phyloP scores from a whole-genome alignment of 108 stramenopile genomes.

The Fragilaria crotonensis region DNA sequence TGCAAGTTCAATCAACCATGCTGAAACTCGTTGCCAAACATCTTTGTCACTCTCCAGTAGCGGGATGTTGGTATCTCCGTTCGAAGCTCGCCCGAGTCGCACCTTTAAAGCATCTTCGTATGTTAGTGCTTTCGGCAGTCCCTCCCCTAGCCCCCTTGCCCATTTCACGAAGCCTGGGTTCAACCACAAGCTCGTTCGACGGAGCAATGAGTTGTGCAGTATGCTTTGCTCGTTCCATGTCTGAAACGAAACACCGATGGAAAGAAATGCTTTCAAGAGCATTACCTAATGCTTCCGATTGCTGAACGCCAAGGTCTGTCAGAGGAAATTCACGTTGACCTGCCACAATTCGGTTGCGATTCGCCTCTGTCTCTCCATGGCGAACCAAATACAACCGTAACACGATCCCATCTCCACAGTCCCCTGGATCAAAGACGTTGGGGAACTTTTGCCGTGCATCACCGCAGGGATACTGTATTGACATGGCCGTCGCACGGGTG shows the following conservation, averaged over 20 bases:
- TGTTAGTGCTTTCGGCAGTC: conserved; percentile 23
- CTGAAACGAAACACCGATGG: conserved; percentile 43
- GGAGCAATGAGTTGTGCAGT: conserved; percentile 31
- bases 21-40: conserved; percentile 33
- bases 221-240: conserved; percentile 33
- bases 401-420: neutral
- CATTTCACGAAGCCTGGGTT: conserved; percentile 41
- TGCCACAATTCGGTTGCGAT: conserved; percentile 29
- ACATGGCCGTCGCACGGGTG: too few relatives aligned
- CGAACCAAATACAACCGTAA: conserved; percentile 46
- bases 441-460: too few relatives aligned
- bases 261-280: neutral
- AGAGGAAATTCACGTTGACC: conserved; percentile 41
- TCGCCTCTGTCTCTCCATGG: conserved; percentile 60
- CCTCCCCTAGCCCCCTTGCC: conserved; percentile 59
- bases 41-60: conserved; percentile 35
- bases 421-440: too few relatives aligned
- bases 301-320: conserved; percentile 10
- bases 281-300: conserved; percentile 15
- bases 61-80: conserved; percentile 19
- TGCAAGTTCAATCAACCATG: conserved; percentile 33
- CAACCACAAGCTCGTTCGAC: conserved; percentile 16
- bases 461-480: too few relatives aligned
- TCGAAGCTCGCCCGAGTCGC: neutral
- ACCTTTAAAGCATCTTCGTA: conserved; percentile 27